These are phyloP conservation scores for Phytopythium boreale DNA, from an alignment of 352 stramenopile genomes.

Conservation along the genomic window DNA sequence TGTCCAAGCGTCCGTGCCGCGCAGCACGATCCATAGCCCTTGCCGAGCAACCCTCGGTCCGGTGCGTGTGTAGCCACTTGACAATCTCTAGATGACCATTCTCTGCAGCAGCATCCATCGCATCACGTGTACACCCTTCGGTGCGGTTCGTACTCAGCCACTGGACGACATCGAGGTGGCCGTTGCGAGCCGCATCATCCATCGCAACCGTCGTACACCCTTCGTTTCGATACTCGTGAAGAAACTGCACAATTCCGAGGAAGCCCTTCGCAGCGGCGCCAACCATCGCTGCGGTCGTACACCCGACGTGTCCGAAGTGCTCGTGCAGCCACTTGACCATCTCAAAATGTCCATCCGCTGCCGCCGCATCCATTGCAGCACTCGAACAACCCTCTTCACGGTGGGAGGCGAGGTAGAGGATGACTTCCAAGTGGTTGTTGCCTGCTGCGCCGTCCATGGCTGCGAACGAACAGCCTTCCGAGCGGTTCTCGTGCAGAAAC, in stretches of 20 bases:
- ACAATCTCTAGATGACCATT: not conserved
- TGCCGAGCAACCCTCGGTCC: not conserved
- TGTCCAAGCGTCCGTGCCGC: not conserved
- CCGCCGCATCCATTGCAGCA: not conserved
- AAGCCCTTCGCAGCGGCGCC: not conserved
- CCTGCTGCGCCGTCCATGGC: conserved; percentile 21
- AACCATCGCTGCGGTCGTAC: not conserved
- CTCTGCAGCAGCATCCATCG: not conserved
- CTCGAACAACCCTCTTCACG: not conserved
- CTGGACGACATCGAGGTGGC: conserved; percentile 3
- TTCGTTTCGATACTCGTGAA: not conserved
- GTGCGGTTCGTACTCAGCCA: not conserved
- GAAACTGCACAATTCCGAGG: not conserved
- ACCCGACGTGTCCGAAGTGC: not conserved
- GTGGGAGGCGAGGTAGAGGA: not conserved
- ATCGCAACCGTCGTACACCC: not conserved
- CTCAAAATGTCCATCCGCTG: not conserved
- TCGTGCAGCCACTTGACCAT: not conserved
- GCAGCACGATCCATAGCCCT: not conserved
- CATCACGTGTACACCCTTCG: not conserved
- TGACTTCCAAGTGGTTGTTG: conserved; percentile 1
- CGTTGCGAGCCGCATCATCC: not conserved
- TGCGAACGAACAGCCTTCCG: conserved; percentile 10
- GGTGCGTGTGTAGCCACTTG: not conserved
- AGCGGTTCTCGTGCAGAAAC: conserved; percentile 25